A percentile compares a stretch with the other conserved stretches of the same genome.
These are phyloP conservation scores for Chaetomium cochliodes DNA, from an alignment of 495 filamentous ascomycete genomes.

Conservation along the genomic window DNA sequence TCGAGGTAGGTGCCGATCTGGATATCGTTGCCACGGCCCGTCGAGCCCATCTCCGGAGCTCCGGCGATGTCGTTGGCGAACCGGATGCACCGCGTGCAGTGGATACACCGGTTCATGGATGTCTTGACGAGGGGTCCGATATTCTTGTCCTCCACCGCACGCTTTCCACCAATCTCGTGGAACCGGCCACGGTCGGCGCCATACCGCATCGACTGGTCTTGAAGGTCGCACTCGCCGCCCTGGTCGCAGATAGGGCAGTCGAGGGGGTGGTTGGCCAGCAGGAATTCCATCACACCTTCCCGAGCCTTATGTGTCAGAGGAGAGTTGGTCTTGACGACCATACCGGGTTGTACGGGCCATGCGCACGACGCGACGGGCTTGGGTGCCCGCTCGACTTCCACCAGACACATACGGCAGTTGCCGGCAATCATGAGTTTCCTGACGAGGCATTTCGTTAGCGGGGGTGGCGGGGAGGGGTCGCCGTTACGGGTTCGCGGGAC, in stretches of 20 bases:
- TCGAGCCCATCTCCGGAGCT: slow-evolving; percentile 89
- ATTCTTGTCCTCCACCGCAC: slow-evolving; percentile 98
- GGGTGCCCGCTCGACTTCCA: slow-evolving; percentile 92
- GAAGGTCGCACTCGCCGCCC: slow-evolving; percentile 96
- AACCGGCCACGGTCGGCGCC: slow-evolving; percentile 94
- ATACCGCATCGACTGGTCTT: slow-evolving; percentile 99
- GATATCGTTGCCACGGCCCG: slow-evolving; percentile 91
- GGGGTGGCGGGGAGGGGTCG: slow-evolving; percentile 11
- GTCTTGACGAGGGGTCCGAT: slow-evolving; percentile 98
- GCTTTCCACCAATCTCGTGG: slow-evolving; percentile 91
- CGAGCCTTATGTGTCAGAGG: slow-evolving; percentile 94
- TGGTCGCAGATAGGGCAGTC: slow-evolving; percentile 99
- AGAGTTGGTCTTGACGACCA: slow-evolving; percentile 98
- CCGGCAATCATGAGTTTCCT: slow-evolving; percentile 98
- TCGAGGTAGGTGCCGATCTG: slow-evolving; percentile 98
- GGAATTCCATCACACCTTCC: slow-evolving; percentile 98
- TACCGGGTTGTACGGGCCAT: slow-evolving; percentile 96
- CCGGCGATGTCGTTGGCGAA: slow-evolving; percentile 98
- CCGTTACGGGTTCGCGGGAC: slow-evolving; percentile 27
- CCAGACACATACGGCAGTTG: slow-evolving; percentile 99
- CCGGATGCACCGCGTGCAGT: slow-evolving; percentile 95
- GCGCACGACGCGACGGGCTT: slow-evolving; percentile 98
- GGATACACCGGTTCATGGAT: slow-evolving; percentile 99
- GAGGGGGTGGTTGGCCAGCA: slow-evolving; percentile 93
- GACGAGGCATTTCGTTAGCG: slow-evolving; percentile 39